These are phyloP conservation scores for Nitzschia palea DNA, from an alignment of 108 stramenopile genomes.

Conservation along the genomic window DNA sequence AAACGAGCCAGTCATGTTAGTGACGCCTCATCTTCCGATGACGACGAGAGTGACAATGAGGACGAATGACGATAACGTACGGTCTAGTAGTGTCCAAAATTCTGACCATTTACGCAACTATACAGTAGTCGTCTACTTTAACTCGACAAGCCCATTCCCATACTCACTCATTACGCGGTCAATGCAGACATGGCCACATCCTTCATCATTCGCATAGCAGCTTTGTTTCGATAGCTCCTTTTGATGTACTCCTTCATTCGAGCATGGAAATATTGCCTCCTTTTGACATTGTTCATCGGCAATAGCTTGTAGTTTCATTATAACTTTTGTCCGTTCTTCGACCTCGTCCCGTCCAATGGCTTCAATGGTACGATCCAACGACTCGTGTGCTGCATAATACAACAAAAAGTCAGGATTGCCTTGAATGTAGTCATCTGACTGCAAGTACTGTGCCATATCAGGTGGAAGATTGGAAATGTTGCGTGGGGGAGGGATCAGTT, in stretches of 20 bases:
- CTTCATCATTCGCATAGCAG: background rate
- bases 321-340: background rate
- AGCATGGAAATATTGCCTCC: conserved; percentile 6
- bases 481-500: no score
- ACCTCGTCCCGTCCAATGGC: background rate
- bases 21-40: conserved; percentile 40
- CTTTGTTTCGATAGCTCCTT: background rate
- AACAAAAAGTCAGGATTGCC: background rate
- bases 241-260: background rate
- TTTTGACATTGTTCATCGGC: background rate
- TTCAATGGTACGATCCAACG: background rate
- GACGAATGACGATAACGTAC: background rate
- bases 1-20: conserved; percentile 67
- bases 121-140: no score
- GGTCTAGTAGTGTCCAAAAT: no score
- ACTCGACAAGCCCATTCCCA: no score
- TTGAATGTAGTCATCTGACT: no score
- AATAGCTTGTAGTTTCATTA: background rate
- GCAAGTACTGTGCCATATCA: no score
- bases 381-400: background rate
- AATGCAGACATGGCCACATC: conserved; percentile 1
- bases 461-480: no score
- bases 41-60: conserved; percentile 19
- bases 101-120: no score
- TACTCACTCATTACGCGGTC: background rate